phyloP scores from a whole-genome alignment of 1,284 basidiomycete species.

The Apiotrichum domesticum region DNA sequence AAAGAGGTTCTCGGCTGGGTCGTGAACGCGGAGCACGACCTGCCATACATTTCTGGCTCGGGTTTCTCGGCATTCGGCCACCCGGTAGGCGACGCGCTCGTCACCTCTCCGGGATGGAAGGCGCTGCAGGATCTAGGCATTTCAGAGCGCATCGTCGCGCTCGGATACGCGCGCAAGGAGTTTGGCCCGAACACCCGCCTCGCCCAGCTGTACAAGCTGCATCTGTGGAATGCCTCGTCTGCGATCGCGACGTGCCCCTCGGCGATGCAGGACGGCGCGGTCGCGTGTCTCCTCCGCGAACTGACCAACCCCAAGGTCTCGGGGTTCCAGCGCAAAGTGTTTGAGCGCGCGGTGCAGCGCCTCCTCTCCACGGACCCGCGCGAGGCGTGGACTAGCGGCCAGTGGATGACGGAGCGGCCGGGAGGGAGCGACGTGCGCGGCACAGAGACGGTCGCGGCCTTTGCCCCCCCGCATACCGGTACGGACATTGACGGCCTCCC shows the following conservation, averaged over 20 bases:
- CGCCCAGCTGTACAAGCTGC: constrained; percentile 13
- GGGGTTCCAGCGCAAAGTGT: neutral
- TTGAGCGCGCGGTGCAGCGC: constrained; percentile 6
- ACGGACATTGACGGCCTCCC: constrained; percentile 14
- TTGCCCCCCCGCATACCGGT: neutral
- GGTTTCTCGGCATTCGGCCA: constrained; percentile 14
- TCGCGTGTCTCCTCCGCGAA: constrained; percentile 1
- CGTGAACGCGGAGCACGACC: constrained; percentile 15
- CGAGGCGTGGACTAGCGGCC: constrained; percentile 64
- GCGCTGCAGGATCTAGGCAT: constrained; percentile 13
- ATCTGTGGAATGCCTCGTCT: constrained; percentile 7
- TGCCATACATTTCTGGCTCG: constrained; percentile 8
- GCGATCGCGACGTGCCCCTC: constrained; percentile 12
- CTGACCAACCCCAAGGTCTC: neutral
- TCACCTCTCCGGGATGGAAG: constrained; percentile 12
- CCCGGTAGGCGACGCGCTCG: constrained; percentile 9
- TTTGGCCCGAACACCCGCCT: constrained; percentile 11
- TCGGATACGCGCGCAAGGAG: constrained; percentile 7
- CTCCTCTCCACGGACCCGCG: constrained; percentile 49
- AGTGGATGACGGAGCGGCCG: constrained; percentile 78
- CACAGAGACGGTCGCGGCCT: constrained; percentile 57
- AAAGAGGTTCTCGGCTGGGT: neutral
- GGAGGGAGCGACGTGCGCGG: constrained; percentile 71
- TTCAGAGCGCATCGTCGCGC: constrained; percentile 11
- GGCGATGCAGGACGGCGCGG: constrained; percentile 19